Base-by-base conservation (phyloP, 202 grass and related monocot species). In the Digitaria exilis region DNA sequence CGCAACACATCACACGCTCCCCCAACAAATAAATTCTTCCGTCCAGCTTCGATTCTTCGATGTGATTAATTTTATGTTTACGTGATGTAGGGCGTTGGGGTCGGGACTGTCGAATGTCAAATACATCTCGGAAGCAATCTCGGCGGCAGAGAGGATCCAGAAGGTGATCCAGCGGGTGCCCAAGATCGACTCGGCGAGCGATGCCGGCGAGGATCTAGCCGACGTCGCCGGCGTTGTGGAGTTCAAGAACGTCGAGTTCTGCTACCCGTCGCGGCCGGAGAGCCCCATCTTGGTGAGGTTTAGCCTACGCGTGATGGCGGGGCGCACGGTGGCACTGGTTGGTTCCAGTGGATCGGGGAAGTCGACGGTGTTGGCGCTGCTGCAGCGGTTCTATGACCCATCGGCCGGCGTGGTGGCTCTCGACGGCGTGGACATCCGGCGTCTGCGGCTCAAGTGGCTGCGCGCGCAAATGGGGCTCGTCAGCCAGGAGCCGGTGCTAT, bases 301-400 rank as follows among this genome's bases (percentile, higher is more conserved):
- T 64, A 90, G 68, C 86, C 84, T 97, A 17, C 87, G 32, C 21
- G 89, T 97, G 41, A 83, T 85, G 3, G 87, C 94, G 2, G 94
- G 94, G 19, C 83, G 77, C 54, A 92, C 91, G 1, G 83, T 88
- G 63, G 94, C 94, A 3, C 81, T 97, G 6, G 94, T 97, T 1
- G 91, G 94, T 7, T 18, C 77, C 32, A 97, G 94, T 14, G 94
- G 94, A 24, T 97, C 94, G 0, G 94, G 94, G 0, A 97, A 97
- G 77, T 97, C 94, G 3, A 97, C 94, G 25, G 90, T 86, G 86
- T 84, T 97, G 44, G 92, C 92, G 0, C 82, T 97, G 28, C 50
- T 97, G 43, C 86, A 97, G 79, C 79, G 95, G 64, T 97, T 97
- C 75, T 97, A 97, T 9, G 92, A 97, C 63, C 92, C 95, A 6